Percentiles rank a stretch among this genome's conserved stretches.
Conservation (phyloP, 225 moss, liverwort and hornwort genomes). For the Bryoerythrophyllum caledonicum region DNA sequence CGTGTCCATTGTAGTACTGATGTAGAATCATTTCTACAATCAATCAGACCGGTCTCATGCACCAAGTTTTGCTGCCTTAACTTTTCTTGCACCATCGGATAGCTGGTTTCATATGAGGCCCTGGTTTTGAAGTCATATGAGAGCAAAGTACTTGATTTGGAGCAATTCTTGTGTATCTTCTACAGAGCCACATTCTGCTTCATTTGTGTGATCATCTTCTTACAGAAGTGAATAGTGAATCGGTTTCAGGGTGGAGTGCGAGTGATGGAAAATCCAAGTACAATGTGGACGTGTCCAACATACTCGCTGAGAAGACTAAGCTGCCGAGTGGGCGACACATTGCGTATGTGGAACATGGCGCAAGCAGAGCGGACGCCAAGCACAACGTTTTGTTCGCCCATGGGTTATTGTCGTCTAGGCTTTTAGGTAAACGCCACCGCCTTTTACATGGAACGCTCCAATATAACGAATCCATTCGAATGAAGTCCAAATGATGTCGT, state of each 20-base stretch:
- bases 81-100: too few relatives aligned
- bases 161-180: neutral
- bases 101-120: neutral
- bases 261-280: constrained; percentile 47
- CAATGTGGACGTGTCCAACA: constrained; percentile 45
- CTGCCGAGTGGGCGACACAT: constrained; percentile 41
- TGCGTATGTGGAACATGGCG: constrained; percentile 48
- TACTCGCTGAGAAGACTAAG: constrained; percentile 46
- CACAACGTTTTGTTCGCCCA: constrained; percentile 34
- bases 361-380: constrained; percentile 40
- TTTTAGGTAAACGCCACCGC: constrained; percentile 26
- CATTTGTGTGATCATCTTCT: neutral
- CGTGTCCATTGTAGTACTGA: too few relatives aligned
- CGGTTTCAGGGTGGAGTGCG: constrained; percentile 35
- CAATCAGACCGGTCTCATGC: too few relatives aligned
- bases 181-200: neutral
- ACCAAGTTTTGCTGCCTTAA: too few relatives aligned
- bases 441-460: too few relatives aligned
- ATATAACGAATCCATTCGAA: too few relatives aligned
- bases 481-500: neutral
- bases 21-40: too few relatives aligned
- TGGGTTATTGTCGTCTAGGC: constrained; percentile 32
- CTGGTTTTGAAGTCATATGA: neutral
- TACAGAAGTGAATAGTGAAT: constrained; percentile 4
- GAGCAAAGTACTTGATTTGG: neutral